Conservation (phyloP, 495 filamentous ascomycete species). For the Pseudomonodictys pantanalensis region DNA sequence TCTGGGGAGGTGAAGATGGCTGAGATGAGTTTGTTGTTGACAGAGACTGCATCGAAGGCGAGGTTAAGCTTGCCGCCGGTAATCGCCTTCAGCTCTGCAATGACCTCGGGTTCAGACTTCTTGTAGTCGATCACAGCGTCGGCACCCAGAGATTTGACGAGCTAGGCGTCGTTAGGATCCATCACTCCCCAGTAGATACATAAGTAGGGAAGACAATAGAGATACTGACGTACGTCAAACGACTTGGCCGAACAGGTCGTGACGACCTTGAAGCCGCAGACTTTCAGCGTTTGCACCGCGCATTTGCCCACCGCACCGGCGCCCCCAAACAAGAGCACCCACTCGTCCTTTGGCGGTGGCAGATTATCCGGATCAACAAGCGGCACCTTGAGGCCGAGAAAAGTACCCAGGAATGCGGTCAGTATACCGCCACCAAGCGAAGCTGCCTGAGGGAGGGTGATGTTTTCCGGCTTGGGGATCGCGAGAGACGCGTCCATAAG, state of each 20-base stretch:
- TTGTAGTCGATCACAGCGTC: conserved; percentile 45
- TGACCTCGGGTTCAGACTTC: conserved; percentile 37
- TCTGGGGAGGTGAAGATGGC: conserved; percentile 32
- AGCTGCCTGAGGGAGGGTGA: conserved; percentile 42
- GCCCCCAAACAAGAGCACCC: conserved; percentile 47
- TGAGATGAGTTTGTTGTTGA: conserved; percentile 38
- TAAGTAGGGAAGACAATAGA: neutral
- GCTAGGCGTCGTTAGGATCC: conserved; percentile 4
- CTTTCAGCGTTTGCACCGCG: conserved; percentile 38
- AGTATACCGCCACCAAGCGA: conserved; percentile 45
- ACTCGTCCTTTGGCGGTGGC: conserved; percentile 38
- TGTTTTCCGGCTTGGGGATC: conserved; percentile 40
- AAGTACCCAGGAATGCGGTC: conserved; percentile 37
- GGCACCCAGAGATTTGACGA: conserved; percentile 43
- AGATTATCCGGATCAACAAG: conserved; percentile 28
- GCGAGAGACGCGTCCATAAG: conserved; percentile 45
- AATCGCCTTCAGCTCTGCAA: conserved; percentile 40
- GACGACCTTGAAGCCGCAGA: conserved; percentile 42
- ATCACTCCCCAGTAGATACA: neutral
- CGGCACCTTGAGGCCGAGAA: conserved; percentile 33
- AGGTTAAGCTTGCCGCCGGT: conserved; percentile 44
- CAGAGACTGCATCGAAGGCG: conserved; percentile 45
- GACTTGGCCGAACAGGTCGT: conserved; percentile 45
- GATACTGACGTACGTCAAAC: conserved; percentile 25
- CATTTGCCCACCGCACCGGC: conserved; percentile 47